phyloP scores from a whole-genome alignment of 1,139 yeast genomes.

The Sugiyamaella grinbergsii region DNA sequence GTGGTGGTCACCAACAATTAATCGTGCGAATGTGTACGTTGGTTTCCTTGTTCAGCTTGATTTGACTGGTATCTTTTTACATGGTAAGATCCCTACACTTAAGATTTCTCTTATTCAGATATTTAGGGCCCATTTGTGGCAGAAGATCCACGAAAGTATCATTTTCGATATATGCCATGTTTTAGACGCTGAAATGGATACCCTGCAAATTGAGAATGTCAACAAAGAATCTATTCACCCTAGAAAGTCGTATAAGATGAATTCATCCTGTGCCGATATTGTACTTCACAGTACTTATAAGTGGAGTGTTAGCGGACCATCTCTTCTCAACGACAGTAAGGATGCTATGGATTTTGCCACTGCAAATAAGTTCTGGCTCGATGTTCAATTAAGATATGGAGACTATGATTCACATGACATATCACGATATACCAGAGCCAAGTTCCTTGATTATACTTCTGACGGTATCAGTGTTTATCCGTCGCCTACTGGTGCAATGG shows the following conservation, averaged over 20 bases:
- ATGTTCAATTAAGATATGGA: slow-evolving; percentile 92
- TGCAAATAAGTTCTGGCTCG: slow-evolving; percentile 87
- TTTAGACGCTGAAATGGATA: slow-evolving; percentile 82
- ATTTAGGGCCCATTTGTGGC: slow-evolving; percentile 98
- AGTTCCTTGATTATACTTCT: slow-evolving; percentile 87
- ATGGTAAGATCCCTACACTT: slow-evolving; percentile 96
- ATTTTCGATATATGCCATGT: slow-evolving; percentile 94
- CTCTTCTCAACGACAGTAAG: slow-evolving; percentile 56
- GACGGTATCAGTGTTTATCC: slow-evolving; percentile 88
- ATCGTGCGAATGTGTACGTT: slow-evolving; percentile 96
- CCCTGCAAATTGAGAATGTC: slow-evolving; percentile 79
- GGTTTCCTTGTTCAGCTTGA: slow-evolving; percentile 97
- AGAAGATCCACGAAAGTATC: slow-evolving; percentile 93
- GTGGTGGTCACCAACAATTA: slow-evolving; percentile 99
- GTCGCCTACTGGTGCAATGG: slow-evolving; percentile 87
- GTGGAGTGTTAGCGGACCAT: slow-evolving; percentile 87
- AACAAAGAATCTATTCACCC: slow-evolving; percentile 95
- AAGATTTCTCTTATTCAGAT: slow-evolving; percentile 95
- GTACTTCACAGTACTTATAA: slow-evolving; percentile 71
- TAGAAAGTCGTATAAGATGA: slow-evolving; percentile 95
- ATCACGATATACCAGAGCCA: slow-evolving; percentile 90
- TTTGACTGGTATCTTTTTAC: slow-evolving; percentile 93
- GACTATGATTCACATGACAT: slow-evolving; percentile 98
- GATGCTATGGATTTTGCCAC: slow-evolving; percentile 47
- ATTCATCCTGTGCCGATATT: slow-evolving; percentile 91